Evolutionary conservation across 192 early-diverging fungal genomes (phyloP).

Genomic region (Coemansia sp.): DNA sequence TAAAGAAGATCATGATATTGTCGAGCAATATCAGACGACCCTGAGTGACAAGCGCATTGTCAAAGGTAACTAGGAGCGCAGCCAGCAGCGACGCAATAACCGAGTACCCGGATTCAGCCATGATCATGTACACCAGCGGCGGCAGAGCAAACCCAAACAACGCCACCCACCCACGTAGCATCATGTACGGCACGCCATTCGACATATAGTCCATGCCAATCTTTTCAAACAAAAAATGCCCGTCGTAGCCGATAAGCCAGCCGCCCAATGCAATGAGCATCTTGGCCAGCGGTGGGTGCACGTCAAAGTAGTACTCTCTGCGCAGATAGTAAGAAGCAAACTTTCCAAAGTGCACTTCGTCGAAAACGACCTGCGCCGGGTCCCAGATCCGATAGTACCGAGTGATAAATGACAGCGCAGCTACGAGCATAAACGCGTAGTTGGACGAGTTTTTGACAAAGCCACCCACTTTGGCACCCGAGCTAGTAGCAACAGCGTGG

Average conservation of each 20-base stretch:
- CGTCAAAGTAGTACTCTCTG: slow-evolving; percentile 92
- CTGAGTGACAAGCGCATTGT: slow-evolving; percentile 90
- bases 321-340: slow-evolving; percentile 92
- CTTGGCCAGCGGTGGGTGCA: slow-evolving; percentile 95
- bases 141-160: slow-evolving; percentile 73
- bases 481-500: neutral
- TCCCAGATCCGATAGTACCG: slow-evolving; percentile 70
- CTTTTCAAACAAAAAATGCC: slow-evolving; percentile 90
- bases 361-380: slow-evolving; percentile 84
- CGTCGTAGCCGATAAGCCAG: slow-evolving; percentile 86
- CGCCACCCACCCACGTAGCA: slow-evolving; percentile 77
- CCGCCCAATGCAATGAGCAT: slow-evolving; percentile 83
- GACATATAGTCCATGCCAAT: slow-evolving; percentile 89
- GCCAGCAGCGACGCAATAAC: slow-evolving; percentile 69
- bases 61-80: slow-evolving; percentile 79
- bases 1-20: slow-evolving; percentile 90
- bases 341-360: slow-evolving; percentile 99
- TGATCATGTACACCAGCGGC: slow-evolving; percentile 75
- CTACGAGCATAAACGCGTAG: slow-evolving; percentile 34
- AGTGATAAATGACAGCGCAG: slow-evolving; percentile 58
- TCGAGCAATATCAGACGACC: slow-evolving; percentile 92
- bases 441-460: slow-evolving; percentile 35
- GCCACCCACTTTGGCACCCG: slow-evolving; percentile 5
- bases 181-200: slow-evolving; percentile 88
- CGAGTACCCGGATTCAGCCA: slow-evolving; percentile 86